These are phyloP conservation scores for Fusarium staphyleae DNA, from an alignment of 2,329 filamentous ascomycete genomes.

Conservation along the genomic window DNA sequence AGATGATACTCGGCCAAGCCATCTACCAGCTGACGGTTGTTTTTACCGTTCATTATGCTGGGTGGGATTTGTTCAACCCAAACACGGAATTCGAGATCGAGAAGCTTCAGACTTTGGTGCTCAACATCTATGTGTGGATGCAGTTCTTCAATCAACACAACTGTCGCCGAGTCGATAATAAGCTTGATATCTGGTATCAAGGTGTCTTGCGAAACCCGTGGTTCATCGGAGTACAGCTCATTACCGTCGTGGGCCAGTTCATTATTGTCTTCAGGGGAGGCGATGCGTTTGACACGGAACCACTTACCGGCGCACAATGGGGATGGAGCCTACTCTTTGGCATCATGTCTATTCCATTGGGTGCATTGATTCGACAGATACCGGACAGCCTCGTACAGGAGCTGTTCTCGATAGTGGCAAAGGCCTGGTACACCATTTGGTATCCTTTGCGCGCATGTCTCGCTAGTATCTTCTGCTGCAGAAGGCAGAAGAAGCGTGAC, in stretches of 20 bases:
- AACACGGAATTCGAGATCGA: slow-evolving; percentile 46
- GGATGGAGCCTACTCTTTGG: slow-evolving; percentile 74
- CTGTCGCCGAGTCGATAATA: slow-evolving; percentile 82
- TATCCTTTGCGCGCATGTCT: slow-evolving; percentile 21
- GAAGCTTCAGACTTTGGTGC: slow-evolving; percentile 70
- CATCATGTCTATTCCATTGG: slow-evolving; percentile 69
- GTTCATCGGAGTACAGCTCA: slow-evolving; percentile 72
- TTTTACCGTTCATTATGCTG: slow-evolving; percentile 68
- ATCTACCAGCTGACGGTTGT: slow-evolving; percentile 67
- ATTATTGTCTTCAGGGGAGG: slow-evolving; percentile 76
- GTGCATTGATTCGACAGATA: slow-evolving; percentile 51
- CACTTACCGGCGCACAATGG: slow-evolving; percentile 71
- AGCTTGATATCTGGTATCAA: slow-evolving; percentile 80
- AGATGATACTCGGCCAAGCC: slow-evolving; percentile 69
- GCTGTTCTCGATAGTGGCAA: slow-evolving; percentile 32
- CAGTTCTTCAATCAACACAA: slow-evolving; percentile 86
- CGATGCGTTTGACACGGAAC: slow-evolving; percentile 67
- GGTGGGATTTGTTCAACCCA: slow-evolving; percentile 62
- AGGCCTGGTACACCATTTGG: slow-evolving; percentile 18
- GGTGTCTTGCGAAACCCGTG: slow-evolving; percentile 77
- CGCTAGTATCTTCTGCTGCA: slow-evolving; percentile 25
- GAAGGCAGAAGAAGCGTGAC: slow-evolving; percentile 35
- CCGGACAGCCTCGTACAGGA: slow-evolving; percentile 47
- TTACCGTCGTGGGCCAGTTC: slow-evolving; percentile 75
- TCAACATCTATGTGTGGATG: slow-evolving; percentile 91